Conservation (phyloP, 2,329 filamentous ascomycete genomes). For the Aspergillus sp. region DNA sequence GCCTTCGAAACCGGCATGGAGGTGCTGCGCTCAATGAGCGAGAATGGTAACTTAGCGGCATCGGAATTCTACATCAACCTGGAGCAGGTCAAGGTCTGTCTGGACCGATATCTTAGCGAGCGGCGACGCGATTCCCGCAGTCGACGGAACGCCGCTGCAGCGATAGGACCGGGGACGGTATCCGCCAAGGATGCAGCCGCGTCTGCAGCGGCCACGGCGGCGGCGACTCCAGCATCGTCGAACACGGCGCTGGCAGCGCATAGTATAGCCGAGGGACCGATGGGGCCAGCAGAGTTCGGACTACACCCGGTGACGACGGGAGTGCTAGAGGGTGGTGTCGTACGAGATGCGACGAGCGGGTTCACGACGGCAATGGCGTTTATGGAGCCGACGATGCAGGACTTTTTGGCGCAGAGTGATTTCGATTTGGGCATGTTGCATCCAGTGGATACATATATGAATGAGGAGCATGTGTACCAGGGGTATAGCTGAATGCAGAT, state of each 20-base stretch:
- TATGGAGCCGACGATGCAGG: constrained; percentile 42
- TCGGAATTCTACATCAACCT: constrained; percentile 39
- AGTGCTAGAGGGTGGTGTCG: background rate
- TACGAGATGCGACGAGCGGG: constrained; percentile 17
- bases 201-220: background rate
- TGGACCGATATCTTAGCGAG: constrained; percentile 26
- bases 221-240: background rate
- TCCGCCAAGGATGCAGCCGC: background rate
- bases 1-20: constrained; percentile 37
- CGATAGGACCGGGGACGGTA: constrained; percentile 2
- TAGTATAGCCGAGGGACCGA: background rate
- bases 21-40: constrained; percentile 35
- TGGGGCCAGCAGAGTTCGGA: background rate
- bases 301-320: background rate
- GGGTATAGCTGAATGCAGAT: background rate
- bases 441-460: constrained; percentile 39
- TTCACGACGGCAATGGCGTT: constrained; percentile 43
- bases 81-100: constrained; percentile 34
- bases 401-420: constrained; percentile 42
- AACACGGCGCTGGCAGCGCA: background rate
- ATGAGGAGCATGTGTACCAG: constrained; percentile 25
- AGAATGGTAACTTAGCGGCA: constrained; percentile 40
- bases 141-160: background rate
- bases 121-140: background rate
- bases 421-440: constrained; percentile 38